These are phyloP conservation scores for Pseudogymnoascus sp. DNA, from an alignment of 2,329 filamentous ascomycete species.

Conservation along the genomic window DNA sequence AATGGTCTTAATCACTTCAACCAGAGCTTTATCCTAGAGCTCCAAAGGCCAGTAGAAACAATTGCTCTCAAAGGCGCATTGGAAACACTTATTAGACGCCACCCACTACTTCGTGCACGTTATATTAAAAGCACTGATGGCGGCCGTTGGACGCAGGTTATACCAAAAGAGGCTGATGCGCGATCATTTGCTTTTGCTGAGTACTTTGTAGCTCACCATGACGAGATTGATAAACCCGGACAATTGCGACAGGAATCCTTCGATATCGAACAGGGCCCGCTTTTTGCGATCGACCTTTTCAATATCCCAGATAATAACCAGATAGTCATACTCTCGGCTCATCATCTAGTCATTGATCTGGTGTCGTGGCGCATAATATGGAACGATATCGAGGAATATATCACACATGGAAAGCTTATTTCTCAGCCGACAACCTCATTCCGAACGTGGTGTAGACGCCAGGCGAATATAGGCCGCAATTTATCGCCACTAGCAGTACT, in stretches of 20 bases:
- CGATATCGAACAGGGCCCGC: conserved; percentile 12
- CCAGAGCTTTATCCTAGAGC: conserved; percentile 20
- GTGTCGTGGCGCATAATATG: conserved; percentile 32
- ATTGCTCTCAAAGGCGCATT: conserved; percentile 21
- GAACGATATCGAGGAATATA: conserved; percentile 30
- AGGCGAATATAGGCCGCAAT: conserved; percentile 15
- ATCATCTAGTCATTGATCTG: conserved; percentile 27
- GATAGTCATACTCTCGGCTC: conserved; percentile 16
- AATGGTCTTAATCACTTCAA: conserved; percentile 20
- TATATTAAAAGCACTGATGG: conserved; percentile 24
- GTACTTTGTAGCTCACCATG: conserved; percentile 32
- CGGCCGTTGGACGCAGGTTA: conserved; percentile 27
- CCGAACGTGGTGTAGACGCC: conserved; percentile 29
- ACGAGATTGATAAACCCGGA: conserved; percentile 17
- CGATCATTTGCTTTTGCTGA: conserved; percentile 32
- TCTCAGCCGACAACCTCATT: conserved; percentile 22
- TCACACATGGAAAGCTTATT: conserved; percentile 13
- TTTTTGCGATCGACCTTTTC: conserved; percentile 20
- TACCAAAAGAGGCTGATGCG: conserved; percentile 17
- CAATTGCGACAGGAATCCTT: conserved; percentile 28
- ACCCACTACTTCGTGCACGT: conserved; percentile 33
- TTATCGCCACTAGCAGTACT: not conserved
- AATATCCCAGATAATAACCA: conserved; percentile 11
- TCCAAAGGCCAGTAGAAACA: conserved; percentile 2
- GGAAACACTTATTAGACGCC: conserved; percentile 25